A percentile compares a stretch with the other conserved stretches of the same genome.
Conservation (phyloP, 306 rosid species). For the cucumber (Cucumis sativus) region Cucumber_9930_V3 NC_026661.2:13696501-13697000, state of each 20-base stretch:
- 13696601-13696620: too few relatives aligned
- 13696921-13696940: background rate
- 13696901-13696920: background rate
- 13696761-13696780: background rate
- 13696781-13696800: background rate
- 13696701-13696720: too few relatives aligned
- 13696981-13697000: background rate
- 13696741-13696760: too few relatives aligned
- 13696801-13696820: background rate
- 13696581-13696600: too few relatives aligned
- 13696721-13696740: too few relatives aligned
- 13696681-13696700: too few relatives aligned
- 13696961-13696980: background rate
- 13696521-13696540: too few relatives aligned
- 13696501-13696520: too few relatives aligned
- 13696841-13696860: background rate
- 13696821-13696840: background rate
- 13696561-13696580: background rate
- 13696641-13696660: too few relatives aligned
- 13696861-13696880: background rate
- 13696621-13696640: too few relatives aligned
- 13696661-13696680: too few relatives aligned
- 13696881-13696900: background rate
- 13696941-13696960: background rate
- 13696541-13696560: too few relatives aligned